Conservation (phyloP, 2,329 filamentous ascomycete genomes). For the Uncinocarpus reesii region DNA sequence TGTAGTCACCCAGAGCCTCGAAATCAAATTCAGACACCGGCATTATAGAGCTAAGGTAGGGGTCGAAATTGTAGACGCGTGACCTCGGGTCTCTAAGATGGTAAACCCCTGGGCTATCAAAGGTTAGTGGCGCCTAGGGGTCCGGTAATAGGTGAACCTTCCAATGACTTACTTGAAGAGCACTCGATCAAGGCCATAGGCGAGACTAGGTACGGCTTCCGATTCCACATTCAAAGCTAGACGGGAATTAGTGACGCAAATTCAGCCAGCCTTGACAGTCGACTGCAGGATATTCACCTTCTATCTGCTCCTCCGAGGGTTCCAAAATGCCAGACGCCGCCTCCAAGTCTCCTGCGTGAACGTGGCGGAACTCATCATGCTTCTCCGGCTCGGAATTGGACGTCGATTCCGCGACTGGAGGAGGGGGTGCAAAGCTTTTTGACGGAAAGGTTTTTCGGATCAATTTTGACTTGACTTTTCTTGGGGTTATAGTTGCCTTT, state of each 20-base stretch:
- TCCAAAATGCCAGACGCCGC: slow-evolving; percentile 17
- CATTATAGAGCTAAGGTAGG: slow-evolving; percentile 88
- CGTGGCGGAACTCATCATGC: background rate
- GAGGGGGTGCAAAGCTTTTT: no score
- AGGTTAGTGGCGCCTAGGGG: background rate
- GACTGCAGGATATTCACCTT: slow-evolving; percentile 17
- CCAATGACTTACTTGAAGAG: slow-evolving; percentile 61
- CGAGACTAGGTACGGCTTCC: slow-evolving; percentile 51
- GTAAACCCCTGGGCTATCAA: slow-evolving; percentile 64
- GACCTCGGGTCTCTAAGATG: slow-evolving; percentile 80
- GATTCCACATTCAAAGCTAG: slow-evolving; percentile 36
- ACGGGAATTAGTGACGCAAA: slow-evolving; percentile 8
- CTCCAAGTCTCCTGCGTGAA: no score
- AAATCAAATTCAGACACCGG: slow-evolving; percentile 89
- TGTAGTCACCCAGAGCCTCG: slow-evolving; percentile 69
- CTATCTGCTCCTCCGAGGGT: slow-evolving; percentile 13
- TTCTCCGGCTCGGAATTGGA: background rate
- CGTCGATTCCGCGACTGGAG: no score
- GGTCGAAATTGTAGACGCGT: slow-evolving; percentile 91
- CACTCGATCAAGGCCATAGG: slow-evolving; percentile 74
- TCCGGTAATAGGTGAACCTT: background rate
- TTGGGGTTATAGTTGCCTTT: background rate
- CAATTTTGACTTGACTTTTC: background rate
- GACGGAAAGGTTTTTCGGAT: background rate
- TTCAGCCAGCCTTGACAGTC: background rate